phyloP scores from a whole-genome alignment of 352 stramenopile genomes.

The Phytophthora idaei region DNA sequence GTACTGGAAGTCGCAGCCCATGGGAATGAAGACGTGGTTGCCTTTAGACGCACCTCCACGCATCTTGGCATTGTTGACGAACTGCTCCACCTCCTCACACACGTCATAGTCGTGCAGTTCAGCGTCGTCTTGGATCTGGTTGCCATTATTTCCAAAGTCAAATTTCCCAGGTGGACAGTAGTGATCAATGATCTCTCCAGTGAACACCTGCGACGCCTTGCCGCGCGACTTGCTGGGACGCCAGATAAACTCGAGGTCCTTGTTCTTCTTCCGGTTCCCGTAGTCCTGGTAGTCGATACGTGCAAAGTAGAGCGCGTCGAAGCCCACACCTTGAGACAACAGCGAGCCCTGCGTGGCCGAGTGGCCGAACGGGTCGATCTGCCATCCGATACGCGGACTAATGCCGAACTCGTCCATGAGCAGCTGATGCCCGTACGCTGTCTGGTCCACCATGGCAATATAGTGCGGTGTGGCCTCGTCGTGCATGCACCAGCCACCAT shows the following conservation, averaged over 20 bases:
- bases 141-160: slow-evolving; percentile 68
- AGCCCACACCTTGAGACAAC: slow-evolving; percentile 91
- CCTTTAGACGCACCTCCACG: slow-evolving; percentile 78
- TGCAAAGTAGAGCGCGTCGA: slow-evolving; percentile 97
- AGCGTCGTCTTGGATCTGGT: slow-evolving; percentile 88
- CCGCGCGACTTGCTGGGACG: slow-evolving; percentile 87
- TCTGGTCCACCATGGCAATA: slow-evolving; percentile 98
- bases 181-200: slow-evolving; percentile 85
- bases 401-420: slow-evolving; percentile 94
- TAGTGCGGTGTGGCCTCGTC: slow-evolving; percentile 97
- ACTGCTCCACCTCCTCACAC: slow-evolving; percentile 81
- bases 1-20: slow-evolving; percentile 96
- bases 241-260: slow-evolving; percentile 96
- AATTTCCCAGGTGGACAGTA: slow-evolving; percentile 81
- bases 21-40: slow-evolving; percentile 89
- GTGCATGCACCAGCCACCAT: slow-evolving; percentile 99
- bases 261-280: slow-evolving; percentile 80
- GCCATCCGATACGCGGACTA: slow-evolving; percentile 96
- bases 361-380: slow-evolving; percentile 98
- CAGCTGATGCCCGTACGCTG: slow-evolving; percentile 95
- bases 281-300: slow-evolving; percentile 99
- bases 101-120: slow-evolving; percentile 91
- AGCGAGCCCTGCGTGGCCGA: slow-evolving; percentile 92
- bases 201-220: slow-evolving; percentile 86
- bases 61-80: slow-evolving; percentile 76